These are phyloP conservation scores for Mucor sp. DNA, from an alignment of 371 early-diverging fungal species.

Conservation along the genomic window DNA sequence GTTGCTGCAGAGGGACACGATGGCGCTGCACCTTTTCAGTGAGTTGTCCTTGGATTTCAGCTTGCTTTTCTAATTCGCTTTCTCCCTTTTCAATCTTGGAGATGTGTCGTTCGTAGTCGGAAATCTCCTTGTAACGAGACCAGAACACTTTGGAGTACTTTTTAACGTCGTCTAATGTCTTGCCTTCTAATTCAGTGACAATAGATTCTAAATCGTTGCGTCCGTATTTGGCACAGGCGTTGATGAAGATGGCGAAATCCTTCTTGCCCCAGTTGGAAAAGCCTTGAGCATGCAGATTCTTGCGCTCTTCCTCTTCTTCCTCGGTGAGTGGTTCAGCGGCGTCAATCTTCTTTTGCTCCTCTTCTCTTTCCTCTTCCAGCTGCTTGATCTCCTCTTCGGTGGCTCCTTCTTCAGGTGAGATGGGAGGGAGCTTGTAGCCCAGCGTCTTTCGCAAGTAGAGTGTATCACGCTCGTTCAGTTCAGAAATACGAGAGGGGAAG, in stretches of 20 bases:
- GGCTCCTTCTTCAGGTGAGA: constrained; percentile 34
- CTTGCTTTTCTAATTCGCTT: constrained; percentile 71
- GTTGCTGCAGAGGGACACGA: constrained; percentile 82
- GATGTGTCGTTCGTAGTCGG: constrained; percentile 86
- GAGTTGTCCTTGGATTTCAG: constrained; percentile 82
- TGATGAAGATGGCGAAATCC: constrained; percentile 90
- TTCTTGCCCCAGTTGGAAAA: constrained; percentile 94
- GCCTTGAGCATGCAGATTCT: constrained; percentile 72
- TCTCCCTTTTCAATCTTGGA: constrained; percentile 91
- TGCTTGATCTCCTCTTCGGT: constrained; percentile 47
- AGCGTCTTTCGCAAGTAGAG: constrained; percentile 63
- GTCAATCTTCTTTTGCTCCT: constrained; percentile 87
- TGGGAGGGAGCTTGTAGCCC: constrained; percentile 60
- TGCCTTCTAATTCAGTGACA: constrained; percentile 85
- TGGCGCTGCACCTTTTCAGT: constrained; percentile 71
- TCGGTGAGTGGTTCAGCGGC: constrained; percentile 88
- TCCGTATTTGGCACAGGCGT: constrained; percentile 91
- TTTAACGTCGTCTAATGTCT: constrained; percentile 84
- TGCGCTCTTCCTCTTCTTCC: constrained; percentile 85
- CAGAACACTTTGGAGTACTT: constrained; percentile 88
- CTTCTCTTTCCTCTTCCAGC: constrained; percentile 69
- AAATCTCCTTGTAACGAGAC: constrained; percentile 81
- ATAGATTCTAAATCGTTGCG: constrained; percentile 76
- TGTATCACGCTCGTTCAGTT: constrained; percentile 84
- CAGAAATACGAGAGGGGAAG: constrained; percentile 78